phyloP scores from a whole-genome alignment of 148 eudicot genomes.

The Chenopodium formosanum region DNA sequence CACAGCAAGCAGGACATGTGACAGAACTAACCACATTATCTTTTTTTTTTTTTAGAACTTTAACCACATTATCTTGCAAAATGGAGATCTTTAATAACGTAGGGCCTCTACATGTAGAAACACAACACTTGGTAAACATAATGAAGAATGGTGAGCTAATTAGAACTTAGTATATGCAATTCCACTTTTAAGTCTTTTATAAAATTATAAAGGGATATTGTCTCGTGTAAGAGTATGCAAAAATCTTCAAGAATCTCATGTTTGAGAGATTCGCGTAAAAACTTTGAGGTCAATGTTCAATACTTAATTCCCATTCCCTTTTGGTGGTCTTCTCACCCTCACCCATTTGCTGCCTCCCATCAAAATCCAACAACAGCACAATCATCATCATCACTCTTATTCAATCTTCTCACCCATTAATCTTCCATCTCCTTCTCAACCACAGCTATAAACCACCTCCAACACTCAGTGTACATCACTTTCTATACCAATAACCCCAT shows the following conservation, averaged over 20 bases:
- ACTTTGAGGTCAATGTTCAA: neutral
- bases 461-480: neutral
- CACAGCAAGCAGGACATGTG: neutral
- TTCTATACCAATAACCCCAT: too few relatives aligned
- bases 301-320: neutral
- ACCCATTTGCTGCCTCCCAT: neutral
- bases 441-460: neutral
- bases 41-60: too few relatives aligned
- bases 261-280: neutral
- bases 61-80: neutral
- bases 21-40: neutral
- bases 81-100: neutral
- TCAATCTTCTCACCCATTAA: neutral
- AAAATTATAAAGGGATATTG: too few relatives aligned
- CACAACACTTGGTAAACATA: neutral
- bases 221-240: too few relatives aligned
- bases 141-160: neutral
- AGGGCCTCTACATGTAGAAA: neutral
- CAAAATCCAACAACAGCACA: neutral
- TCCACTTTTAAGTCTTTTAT: too few relatives aligned
- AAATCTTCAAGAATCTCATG: neutral
- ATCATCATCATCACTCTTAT: neutral
- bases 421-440: neutral
- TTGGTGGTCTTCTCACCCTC: neutral
- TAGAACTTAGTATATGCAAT: neutral